Conservation (phyloP, 306 rosid species). For the Sindora glabra region DNA sequence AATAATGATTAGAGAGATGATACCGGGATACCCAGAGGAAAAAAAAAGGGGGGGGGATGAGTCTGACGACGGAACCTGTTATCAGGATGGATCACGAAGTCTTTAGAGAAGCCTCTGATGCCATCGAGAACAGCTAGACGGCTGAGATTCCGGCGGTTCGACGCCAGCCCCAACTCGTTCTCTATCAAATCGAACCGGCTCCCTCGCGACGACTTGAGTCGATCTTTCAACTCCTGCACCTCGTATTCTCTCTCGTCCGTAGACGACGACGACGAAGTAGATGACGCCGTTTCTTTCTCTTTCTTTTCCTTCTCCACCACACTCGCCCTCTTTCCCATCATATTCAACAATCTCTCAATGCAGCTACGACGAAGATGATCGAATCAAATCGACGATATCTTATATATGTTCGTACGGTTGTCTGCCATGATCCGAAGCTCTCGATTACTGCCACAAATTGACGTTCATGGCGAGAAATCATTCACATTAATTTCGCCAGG, state of each 20-base stretch:
- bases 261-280: slow-evolving; percentile 1
- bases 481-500: too few species aligned
- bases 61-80: too few species aligned
- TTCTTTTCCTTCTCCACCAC: neutral
- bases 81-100: slow-evolving; percentile 48
- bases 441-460: neutral
- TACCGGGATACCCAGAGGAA: too few species aligned
- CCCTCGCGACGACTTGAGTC: slow-evolving; percentile 63
- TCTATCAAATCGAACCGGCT: slow-evolving; percentile 58
- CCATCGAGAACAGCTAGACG: slow-evolving; percentile 42
- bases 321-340: slow-evolving; percentile 3
- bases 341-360: neutral
- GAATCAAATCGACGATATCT: neutral
- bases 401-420: neutral
- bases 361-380: neutral
- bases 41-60: too few species aligned
- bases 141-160: slow-evolving; percentile 37
- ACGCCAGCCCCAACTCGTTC: slow-evolving; percentile 40
- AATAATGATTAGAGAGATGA: neutral
- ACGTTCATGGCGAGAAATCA: neutral
- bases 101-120: slow-evolving; percentile 31
- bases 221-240: slow-evolving; percentile 46
- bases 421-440: neutral
- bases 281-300: neutral
- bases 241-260: slow-evolving; percentile 36